Evolutionary conservation across 2,329 filamentous ascomycete species (phyloP), one percentile per base, ranked within the genome.

Genomic region (Xylaria sp.): DNA sequence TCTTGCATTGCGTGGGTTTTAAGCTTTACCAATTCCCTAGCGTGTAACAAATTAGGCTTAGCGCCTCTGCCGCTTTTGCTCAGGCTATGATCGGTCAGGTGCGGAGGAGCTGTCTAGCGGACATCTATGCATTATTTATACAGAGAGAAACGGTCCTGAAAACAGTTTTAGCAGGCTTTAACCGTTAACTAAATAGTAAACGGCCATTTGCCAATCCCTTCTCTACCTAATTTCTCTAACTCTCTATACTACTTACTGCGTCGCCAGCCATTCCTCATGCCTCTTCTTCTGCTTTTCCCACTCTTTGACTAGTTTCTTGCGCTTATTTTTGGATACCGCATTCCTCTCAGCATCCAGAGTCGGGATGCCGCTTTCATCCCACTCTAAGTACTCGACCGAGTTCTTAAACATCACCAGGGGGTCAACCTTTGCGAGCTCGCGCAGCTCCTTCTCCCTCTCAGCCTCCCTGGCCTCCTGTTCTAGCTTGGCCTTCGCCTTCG

Each of bases 351-450:
- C 60, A 35, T 67, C 61, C 21, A 61, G 21, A 13, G 62, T 68
- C 9, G 68, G 64, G 23, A 70, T 65, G 27, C 68, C 68, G 59
- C 44, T 63, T 29, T 65, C 58, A 29, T 70, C 68, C 68, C 68
- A 70, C 16, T 70, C 65, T 13, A 21, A 57, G 58, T 65, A 70
- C 44, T 70, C 67, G 8, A 8, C 51, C 25, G 59, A 62, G n/a
- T 9, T 42, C 59, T 42, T 66, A 18, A 66, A 69, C 67, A 69
- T 69, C 44, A 62, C 2, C 54, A 55, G 44, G 42, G 67, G 67
- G 44, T 60, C 54, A 18, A 69, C 47, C 37, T 60, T 69, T 5
- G 59, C 63, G 32, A 21, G 48, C 60, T 66, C 67, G 53, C 53
- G 57, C 48, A 69, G 66, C 32, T 58, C 53, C 48, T 60, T 37